These are phyloP conservation scores for Arthrobotrys sphaeroides DNA, from an alignment of 2,329 filamentous ascomycete genomes.

Conservation along the genomic window DNA sequence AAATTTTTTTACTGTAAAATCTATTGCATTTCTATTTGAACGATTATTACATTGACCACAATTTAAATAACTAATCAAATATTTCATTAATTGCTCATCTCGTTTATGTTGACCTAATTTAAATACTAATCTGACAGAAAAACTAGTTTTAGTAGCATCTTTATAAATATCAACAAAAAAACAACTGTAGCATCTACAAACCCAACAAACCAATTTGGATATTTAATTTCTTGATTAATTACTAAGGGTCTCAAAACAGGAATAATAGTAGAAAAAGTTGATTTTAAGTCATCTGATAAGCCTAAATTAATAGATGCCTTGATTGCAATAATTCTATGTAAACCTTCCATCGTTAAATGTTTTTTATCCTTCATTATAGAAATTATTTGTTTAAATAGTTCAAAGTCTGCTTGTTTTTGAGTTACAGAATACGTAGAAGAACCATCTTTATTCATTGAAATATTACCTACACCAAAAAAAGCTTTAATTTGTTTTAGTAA, in stretches of 20 bases:
- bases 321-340: background rate
- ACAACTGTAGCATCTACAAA: slow-evolving; percentile 12
- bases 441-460: background rate
- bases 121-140: slow-evolving; percentile 20
- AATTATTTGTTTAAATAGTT: slow-evolving; percentile 5
- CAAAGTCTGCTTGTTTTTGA: slow-evolving; percentile 9
- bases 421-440: slow-evolving; percentile 2
- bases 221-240: slow-evolving; percentile 3
- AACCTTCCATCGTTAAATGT: background rate
- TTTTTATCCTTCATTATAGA: slow-evolving; percentile 1
- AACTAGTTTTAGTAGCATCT: slow-evolving; percentile 16
- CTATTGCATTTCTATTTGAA: background rate
- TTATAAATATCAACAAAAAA: slow-evolving; percentile 24
- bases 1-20: slow-evolving; percentile 15
- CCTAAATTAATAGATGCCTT: slow-evolving; percentile 8
- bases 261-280: slow-evolving; percentile 6
- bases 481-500: slow-evolving; percentile 3
- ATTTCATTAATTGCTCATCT: slow-evolving; percentile 26
- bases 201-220: slow-evolving; percentile 22
- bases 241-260: background rate
- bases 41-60: slow-evolving; percentile 31
- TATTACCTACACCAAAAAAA: slow-evolving; percentile 20
- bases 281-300: slow-evolving; percentile 17
- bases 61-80: slow-evolving; percentile 44
- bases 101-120: slow-evolving; percentile 22